A percentile compares a stretch with the other conserved stretches of the same genome.
Evolutionary conservation across 23 red algal genomes (phyloP).

Genomic region (Gracilaria gracilis): DNA sequence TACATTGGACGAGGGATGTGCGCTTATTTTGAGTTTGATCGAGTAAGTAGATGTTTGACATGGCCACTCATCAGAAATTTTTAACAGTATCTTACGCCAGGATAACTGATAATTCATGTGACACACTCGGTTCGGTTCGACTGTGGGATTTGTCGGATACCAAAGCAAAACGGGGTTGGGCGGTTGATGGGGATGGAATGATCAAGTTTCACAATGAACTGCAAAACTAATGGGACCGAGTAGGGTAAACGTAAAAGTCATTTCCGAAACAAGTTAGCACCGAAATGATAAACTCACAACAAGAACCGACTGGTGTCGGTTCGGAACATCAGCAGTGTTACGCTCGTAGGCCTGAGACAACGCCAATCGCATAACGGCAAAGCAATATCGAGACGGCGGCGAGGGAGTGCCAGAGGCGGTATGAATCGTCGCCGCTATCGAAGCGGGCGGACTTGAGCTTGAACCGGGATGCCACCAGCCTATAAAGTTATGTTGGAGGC

Average conservation of each 20-base stretch:
- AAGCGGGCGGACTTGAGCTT: no score
- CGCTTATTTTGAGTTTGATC: background rate
- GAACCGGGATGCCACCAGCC: no score
- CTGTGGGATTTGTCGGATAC: background rate
- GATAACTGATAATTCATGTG: background rate
- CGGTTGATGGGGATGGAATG: background rate
- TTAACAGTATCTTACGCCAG: background rate
- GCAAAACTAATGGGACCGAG: background rate
- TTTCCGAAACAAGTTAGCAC: background rate
- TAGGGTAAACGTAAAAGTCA: slow-evolving; percentile 9
- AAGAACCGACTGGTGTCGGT: background rate
- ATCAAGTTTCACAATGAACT: background rate
- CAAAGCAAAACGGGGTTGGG: background rate
- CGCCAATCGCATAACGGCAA: no score
- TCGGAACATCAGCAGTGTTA: no score
- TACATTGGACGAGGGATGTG: background rate
- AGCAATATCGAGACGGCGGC: no score
- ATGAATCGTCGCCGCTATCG: no score
- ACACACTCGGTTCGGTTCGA: slow-evolving; percentile 3
- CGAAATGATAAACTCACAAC: background rate
- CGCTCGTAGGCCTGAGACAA: no score
- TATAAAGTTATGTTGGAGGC: no score
- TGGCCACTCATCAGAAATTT: background rate
- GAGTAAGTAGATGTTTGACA: background rate
- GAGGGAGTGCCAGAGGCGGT: no score